These are phyloP conservation scores for Asclepias syriaca DNA, from an alignment of 257 asterid genomes.

Conservation along the genomic window DNA sequence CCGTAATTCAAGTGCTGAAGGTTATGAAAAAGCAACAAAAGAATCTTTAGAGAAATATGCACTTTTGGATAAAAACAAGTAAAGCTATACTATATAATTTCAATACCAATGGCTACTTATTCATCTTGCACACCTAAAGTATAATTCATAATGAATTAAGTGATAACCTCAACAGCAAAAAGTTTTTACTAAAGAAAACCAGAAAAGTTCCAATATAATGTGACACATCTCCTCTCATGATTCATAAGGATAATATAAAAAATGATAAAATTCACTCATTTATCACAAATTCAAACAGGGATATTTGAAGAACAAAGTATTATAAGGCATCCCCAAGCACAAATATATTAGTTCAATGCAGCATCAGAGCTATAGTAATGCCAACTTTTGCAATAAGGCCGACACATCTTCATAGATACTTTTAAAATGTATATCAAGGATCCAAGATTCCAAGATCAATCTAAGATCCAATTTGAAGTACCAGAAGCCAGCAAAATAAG, in stretches of 20 bases:
- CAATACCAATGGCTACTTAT: no score
- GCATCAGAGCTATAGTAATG: conserved; percentile 6
- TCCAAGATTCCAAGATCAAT: conserved; percentile 14
- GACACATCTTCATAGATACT: not conserved
- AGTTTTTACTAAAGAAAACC: not conserved
- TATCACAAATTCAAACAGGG: not conserved
- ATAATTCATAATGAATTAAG: not conserved
- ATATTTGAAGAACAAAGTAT: not conserved
- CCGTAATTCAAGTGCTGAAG: not conserved
- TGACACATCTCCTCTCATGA: not conserved
- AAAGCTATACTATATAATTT: not conserved
- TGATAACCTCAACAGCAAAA: not conserved
- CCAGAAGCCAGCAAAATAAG: conserved; percentile 27
- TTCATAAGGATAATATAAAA: not conserved
- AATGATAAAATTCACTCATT: not conserved
- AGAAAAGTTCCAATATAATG: not conserved
- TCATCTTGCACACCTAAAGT: not conserved
- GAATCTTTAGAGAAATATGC: not conserved
- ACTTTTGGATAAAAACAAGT: not conserved
- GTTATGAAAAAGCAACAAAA: not conserved
- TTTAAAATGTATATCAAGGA: conserved; percentile 3
- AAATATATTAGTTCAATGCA: not conserved
- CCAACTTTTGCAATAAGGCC: not conserved
- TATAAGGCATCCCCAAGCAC: not conserved
- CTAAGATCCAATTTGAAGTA: conserved; percentile 24